A percentile compares a stretch with the other conserved stretches of the same genome.
Conservation (phyloP, 345 rosid genomes). For the Brassica rapa region DNA sequence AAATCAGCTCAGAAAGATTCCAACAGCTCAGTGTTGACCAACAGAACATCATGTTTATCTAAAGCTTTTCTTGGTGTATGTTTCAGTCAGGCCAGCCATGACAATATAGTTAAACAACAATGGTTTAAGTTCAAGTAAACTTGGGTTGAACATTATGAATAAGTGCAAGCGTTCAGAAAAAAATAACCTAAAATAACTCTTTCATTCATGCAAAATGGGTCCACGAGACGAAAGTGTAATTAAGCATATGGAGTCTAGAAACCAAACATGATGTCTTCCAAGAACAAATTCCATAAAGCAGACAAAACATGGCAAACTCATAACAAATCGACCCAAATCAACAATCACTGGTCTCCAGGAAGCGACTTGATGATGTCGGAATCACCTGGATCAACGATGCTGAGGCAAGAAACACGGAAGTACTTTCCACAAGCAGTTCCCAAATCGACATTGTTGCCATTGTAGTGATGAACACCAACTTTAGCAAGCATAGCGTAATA, state of each 20-base stretch:
- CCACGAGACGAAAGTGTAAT: conserved; percentile 17
- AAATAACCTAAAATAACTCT: neutral
- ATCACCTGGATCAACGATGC: conserved; percentile 72
- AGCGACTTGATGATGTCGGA: conserved; percentile 76
- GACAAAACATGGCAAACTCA: conserved; percentile 22
- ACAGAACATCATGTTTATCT: neutral
- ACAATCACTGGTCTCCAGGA: conserved; percentile 43
- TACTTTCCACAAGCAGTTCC: conserved; percentile 85
- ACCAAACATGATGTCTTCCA: conserved; percentile 25
- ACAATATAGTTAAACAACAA: neutral
- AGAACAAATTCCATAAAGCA: conserved; percentile 16
- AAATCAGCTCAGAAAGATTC: neutral
- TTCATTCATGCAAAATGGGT: neutral
- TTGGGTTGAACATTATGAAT: neutral
- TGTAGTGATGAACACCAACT: conserved; percentile 42
- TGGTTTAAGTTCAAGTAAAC: neutral
- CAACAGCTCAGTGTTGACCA: neutral
- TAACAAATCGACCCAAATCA: neutral
- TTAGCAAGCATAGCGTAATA: conserved; percentile 48
- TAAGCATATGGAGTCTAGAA: neutral
- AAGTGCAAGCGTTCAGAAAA: neutral
- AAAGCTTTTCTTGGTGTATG: neutral
- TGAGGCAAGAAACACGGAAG: conserved; percentile 75
- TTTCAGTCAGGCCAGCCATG: neutral
- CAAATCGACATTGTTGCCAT: conserved; percentile 65